phyloP scores from a whole-genome alignment of 768 basidiomycete genomes.

The Lepiota venenata region DNA sequence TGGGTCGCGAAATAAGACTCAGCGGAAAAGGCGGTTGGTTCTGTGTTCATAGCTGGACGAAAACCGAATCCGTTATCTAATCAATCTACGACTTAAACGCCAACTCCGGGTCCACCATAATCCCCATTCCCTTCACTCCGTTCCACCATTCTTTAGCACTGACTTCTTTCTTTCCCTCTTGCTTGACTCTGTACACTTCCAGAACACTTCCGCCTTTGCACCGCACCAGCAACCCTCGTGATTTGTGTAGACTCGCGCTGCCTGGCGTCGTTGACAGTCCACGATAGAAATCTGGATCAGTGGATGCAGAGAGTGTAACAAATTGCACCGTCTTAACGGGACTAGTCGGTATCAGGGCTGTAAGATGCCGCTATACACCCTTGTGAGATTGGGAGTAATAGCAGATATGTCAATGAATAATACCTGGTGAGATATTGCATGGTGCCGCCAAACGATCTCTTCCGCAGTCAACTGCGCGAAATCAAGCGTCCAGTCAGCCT shows the following conservation, averaged over 20 bases:
- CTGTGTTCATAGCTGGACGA: conserved; percentile 22
- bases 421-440: conserved; percentile 73
- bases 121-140: conserved; percentile 38
- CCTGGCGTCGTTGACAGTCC: conserved; percentile 29
- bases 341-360: conserved; percentile 13
- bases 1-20: conserved; percentile 92
- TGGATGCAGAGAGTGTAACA: conserved; percentile 20
- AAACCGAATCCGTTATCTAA: neutral
- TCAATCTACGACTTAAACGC: conserved; percentile 7
- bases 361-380: conserved; percentile 14
- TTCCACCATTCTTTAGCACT: conserved; percentile 77
- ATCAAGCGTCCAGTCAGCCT: conserved; percentile 48
- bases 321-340: conserved; percentile 37
- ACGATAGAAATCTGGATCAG: neutral
- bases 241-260: conserved; percentile 38
- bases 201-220: conserved; percentile 54
- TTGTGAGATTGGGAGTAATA: conserved; percentile 28
- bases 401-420: conserved; percentile 15
- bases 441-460: conserved; percentile 48
- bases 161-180: conserved; percentile 54
- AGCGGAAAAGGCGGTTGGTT: conserved; percentile 66
- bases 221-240: conserved; percentile 42
- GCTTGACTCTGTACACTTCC: conserved; percentile 53
- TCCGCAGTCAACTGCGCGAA: conserved; percentile 56
- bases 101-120: conserved; percentile 7